Conservation (phyloP, 192 early-diverging fungal genomes). For the Coemansia sp. region DNA sequence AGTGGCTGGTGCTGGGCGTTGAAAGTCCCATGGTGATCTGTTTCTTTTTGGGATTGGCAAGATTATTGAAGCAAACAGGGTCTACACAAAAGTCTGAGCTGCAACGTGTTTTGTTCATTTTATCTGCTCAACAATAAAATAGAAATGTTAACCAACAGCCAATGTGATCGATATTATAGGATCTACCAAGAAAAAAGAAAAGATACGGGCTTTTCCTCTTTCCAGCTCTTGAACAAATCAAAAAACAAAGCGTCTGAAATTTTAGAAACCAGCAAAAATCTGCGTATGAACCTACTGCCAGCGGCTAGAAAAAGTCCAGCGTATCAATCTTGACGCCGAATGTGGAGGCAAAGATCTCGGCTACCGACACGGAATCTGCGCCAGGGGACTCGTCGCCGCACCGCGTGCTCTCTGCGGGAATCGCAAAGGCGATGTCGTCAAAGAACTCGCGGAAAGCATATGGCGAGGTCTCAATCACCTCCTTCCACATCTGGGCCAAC, state of each 20-base stretch:
- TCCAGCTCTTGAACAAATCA: neutral
- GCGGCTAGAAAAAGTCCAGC: slow-evolving; percentile 47
- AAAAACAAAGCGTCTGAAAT: neutral
- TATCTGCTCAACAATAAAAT: neutral
- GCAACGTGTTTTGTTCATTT: too few relatives aligned
- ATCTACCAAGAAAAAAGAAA: neutral
- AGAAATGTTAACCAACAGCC: neutral
- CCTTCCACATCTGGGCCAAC: slow-evolving; percentile 54
- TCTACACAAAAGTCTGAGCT: too few relatives aligned
- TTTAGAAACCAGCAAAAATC: too few relatives aligned
- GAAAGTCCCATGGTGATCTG: slow-evolving; percentile 51
- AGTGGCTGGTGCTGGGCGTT: slow-evolving; percentile 77
- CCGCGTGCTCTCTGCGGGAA: slow-evolving; percentile 23
- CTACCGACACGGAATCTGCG: slow-evolving; percentile 23
- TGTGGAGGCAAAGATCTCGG: slow-evolving; percentile 38
- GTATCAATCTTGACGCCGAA: slow-evolving; percentile 48
- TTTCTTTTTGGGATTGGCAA: neutral
- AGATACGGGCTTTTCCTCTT: neutral
- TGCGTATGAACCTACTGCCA: neutral
- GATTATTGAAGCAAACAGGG: neutral
- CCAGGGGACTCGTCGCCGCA: slow-evolving; percentile 37
- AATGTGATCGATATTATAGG: neutral
- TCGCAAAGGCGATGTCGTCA: slow-evolving; percentile 52
- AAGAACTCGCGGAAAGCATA: slow-evolving; percentile 56
- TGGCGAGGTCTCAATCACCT: slow-evolving; percentile 50